A percentile compares a stretch with the other conserved stretches of the same genome.
These are phyloP conservation scores for Alternaria incomplexa DNA, from an alignment of 2,329 filamentous ascomycete genomes.

Conservation along the genomic window DNA sequence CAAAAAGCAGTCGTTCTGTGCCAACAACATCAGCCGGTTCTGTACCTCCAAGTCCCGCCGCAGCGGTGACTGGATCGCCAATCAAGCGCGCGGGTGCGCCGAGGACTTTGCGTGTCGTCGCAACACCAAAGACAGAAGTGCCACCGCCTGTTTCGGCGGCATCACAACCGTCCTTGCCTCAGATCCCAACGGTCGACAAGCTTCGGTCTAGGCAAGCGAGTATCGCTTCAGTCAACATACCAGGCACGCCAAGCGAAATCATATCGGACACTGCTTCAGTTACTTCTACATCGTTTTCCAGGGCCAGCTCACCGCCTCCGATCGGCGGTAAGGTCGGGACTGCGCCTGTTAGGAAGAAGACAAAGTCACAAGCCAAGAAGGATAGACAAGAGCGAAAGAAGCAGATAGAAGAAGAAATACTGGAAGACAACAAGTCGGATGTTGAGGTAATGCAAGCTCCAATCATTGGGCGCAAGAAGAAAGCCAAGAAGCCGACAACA, in stretches of 20 bases:
- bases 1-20: slow-evolving; percentile 32
- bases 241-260: slow-evolving; percentile 78
- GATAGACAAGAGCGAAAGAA: slow-evolving; percentile 68
- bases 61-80: slow-evolving; percentile 56
- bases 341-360: slow-evolving; percentile 71
- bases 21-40: slow-evolving; percentile 56
- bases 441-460: slow-evolving; percentile 67
- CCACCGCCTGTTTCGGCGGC: slow-evolving; percentile 51
- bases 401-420: slow-evolving; percentile 67
- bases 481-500: slow-evolving; percentile 70
- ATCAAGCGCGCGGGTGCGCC: slow-evolving; percentile 54
- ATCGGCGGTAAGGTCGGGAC: slow-evolving; percentile 69
- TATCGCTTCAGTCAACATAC: slow-evolving; percentile 65
- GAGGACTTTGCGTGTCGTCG: slow-evolving; percentile 73
- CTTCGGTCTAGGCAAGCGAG: slow-evolving; percentile 59
- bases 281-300: slow-evolving; percentile 73
- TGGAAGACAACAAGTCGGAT: slow-evolving; percentile 55
- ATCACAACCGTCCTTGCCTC: slow-evolving; percentile 38
- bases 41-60: slow-evolving; percentile 58
- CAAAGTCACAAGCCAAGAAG: slow-evolving; percentile 81
- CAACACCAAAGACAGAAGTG: slow-evolving; percentile 67
- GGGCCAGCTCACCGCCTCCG: slow-evolving; percentile 71
- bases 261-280: slow-evolving; percentile 80
- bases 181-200: slow-evolving; percentile 47
- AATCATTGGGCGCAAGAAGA: slow-evolving; percentile 81